phyloP scores from a whole-genome alignment of 139 green algal species.

The Pycnococcus provasolii region DNA sequence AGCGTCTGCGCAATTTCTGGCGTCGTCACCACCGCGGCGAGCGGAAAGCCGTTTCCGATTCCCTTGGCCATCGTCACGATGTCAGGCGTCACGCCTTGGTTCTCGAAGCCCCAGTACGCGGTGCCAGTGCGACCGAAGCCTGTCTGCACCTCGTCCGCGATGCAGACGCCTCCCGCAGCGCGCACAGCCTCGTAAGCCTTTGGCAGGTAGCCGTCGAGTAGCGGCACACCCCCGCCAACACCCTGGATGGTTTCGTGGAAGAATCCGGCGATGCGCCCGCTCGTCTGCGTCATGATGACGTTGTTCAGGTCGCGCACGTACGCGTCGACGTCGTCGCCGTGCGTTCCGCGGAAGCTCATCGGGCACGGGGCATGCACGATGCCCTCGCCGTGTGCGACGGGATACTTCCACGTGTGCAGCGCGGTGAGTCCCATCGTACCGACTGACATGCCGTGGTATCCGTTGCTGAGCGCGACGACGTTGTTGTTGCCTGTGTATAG shows the following conservation, averaged over 20 bases:
- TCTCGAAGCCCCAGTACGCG: slow-evolving; percentile 91
- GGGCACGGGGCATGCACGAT: slow-evolving; percentile 80
- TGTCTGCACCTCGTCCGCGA: slow-evolving; percentile 95
- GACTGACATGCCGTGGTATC: slow-evolving; percentile 80
- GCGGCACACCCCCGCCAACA: slow-evolving; percentile 67
- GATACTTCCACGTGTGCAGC: slow-evolving; percentile 85
- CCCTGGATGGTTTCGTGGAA: slow-evolving; percentile 85
- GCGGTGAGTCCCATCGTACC: slow-evolving; percentile 79
- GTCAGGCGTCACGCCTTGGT: slow-evolving; percentile 67
- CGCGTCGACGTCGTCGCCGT: slow-evolving; percentile 61
- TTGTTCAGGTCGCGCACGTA: slow-evolving; percentile 67
- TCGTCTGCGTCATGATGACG: slow-evolving; percentile 52
- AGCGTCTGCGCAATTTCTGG: slow-evolving; percentile 70
- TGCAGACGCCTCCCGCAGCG: slow-evolving; percentile 79
- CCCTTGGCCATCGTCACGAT: slow-evolving; percentile 94
- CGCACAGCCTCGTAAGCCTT: slow-evolving; percentile 76
- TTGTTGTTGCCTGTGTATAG: slow-evolving; percentile 72
- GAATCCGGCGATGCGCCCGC: slow-evolving; percentile 71
- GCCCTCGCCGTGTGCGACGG: slow-evolving; percentile 72
- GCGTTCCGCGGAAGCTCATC: slow-evolving; percentile 76
- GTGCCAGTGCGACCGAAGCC: slow-evolving; percentile 89
- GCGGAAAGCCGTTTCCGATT: slow-evolving; percentile 91
- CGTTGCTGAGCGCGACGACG: slow-evolving; percentile 78
- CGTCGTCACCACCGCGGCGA: slow-evolving; percentile 91
- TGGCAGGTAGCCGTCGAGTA: slow-evolving; percentile 79